Evolutionary conservation across 192 early-diverging fungal species (phyloP).

Genomic region (Coemansia sp.): DNA sequence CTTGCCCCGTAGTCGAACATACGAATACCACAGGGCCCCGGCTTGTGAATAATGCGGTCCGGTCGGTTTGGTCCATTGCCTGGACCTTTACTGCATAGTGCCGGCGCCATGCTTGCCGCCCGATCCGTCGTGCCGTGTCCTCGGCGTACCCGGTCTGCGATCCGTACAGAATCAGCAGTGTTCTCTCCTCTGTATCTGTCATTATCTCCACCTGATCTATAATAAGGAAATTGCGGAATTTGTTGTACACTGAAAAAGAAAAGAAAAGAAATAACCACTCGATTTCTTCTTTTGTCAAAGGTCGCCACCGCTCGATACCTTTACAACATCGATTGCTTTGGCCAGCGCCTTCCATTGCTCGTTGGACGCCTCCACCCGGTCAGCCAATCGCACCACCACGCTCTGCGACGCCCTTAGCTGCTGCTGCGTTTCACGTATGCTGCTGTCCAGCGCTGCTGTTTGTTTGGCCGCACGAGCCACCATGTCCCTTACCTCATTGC

Average conservation of each 20-base stretch:
- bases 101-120: slow-evolving; percentile 73
- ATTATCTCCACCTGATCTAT: slow-evolving; percentile 6
- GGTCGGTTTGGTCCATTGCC: slow-evolving; percentile 79
- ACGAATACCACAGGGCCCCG: slow-evolving; percentile 64
- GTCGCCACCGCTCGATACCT: slow-evolving; percentile 33
- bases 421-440: slow-evolving; percentile 46
- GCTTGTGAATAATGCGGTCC: slow-evolving; percentile 32
- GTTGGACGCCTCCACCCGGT: slow-evolving; percentile 23
- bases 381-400: slow-evolving; percentile 12
- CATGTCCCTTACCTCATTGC: slow-evolving; percentile 43
- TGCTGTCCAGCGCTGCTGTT: slow-evolving; percentile 33
- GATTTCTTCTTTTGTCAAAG: slow-evolving; percentile 5
- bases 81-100: slow-evolving; percentile 63
- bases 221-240: too few relatives aligned
- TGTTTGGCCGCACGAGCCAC: slow-evolving; percentile 32
- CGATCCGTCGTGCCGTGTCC: slow-evolving; percentile 84
- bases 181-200: slow-evolving; percentile 17
- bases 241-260: not conserved
- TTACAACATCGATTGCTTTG: slow-evolving; percentile 45
- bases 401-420: slow-evolving; percentile 21
- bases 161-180: slow-evolving; percentile 80
- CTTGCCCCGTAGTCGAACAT: slow-evolving; percentile 93
- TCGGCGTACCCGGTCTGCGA: slow-evolving; percentile 92
- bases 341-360: slow-evolving; percentile 39
- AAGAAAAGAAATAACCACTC: not conserved